Conservation (phyloP, 164 flowering plant genomes). For the Vitis vinifera region ASM3070453v1 NC_081823.1:8803001-8803500, state of each 20-base stretch:
- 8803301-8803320: slow-evolving; percentile 45
- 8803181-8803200: slow-evolving; percentile 74
- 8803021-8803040: slow-evolving; percentile 78
- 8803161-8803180: slow-evolving; percentile 80
- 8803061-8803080: slow-evolving; percentile 57
- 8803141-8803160: slow-evolving; percentile 74
- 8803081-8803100: slow-evolving; percentile 63
- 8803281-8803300: slow-evolving; percentile 87
- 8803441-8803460: slow-evolving; percentile 50
- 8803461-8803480: slow-evolving; percentile 44
- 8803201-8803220: slow-evolving; percentile 38
- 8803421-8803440: slow-evolving; percentile 76
- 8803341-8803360: slow-evolving; percentile 77
- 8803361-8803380: slow-evolving; percentile 85
- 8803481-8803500: slow-evolving; percentile 68
- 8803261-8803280: slow-evolving; percentile 60
- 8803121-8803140: slow-evolving; percentile 70
- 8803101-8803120: slow-evolving; percentile 60
- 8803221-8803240: slow-evolving; percentile 33
- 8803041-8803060: slow-evolving; percentile 56
- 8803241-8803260: slow-evolving; percentile 72
- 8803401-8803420: slow-evolving; percentile 74
- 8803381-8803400: slow-evolving; percentile 89
- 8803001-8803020: slow-evolving; percentile 57
- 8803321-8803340: slow-evolving; percentile 51